Evolutionary conservation across 495 filamentous ascomycete species (phyloP).

Genomic region (Aspergillus sclerotioniger): DNA sequence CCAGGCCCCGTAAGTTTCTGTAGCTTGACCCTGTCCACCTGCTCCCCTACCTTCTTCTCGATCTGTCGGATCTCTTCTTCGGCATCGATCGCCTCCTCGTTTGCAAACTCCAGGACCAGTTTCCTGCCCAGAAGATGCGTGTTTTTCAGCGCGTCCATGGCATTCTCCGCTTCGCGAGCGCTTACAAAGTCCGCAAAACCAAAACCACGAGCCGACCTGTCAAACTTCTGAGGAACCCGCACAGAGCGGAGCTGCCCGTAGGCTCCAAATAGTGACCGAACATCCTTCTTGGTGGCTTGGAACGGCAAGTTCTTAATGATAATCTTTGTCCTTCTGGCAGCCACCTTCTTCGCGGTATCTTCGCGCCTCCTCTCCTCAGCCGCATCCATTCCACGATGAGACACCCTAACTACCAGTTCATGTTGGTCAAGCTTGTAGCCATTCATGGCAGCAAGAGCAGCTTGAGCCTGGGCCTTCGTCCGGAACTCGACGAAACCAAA

Average conservation of each 20-base stretch:
- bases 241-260: conserved; percentile 92
- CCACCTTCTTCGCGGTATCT: conserved; percentile 73
- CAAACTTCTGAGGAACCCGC: conserved; percentile 91
- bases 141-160: conserved; percentile 83
- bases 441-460: conserved; percentile 80
- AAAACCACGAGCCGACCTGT: conserved; percentile 82
- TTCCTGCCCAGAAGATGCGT: conserved; percentile 89
- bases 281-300: conserved; percentile 88
- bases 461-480: conserved; percentile 70
- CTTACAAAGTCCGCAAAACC: conserved; percentile 97
- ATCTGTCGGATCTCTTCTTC: conserved; percentile 96
- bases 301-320: conserved; percentile 99
- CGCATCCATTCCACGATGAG: conserved; percentile 80
- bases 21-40: conserved; percentile 82
- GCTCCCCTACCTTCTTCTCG: conserved; percentile 87
- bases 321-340: conserved; percentile 78
- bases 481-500: conserved; percentile 93
- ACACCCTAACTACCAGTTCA: conserved; percentile 75
- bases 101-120: conserved; percentile 86
- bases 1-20: conserved; percentile 79
- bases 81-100: conserved; percentile 78
- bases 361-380: conserved; percentile 79
- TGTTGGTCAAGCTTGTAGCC: conserved; percentile 83
- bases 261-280: conserved; percentile 76
- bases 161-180: conserved; percentile 87